Evolutionary conservation across 176 grass and related monocot genomes (phyloP).

Genomic region (Carex parvula): DNA sequence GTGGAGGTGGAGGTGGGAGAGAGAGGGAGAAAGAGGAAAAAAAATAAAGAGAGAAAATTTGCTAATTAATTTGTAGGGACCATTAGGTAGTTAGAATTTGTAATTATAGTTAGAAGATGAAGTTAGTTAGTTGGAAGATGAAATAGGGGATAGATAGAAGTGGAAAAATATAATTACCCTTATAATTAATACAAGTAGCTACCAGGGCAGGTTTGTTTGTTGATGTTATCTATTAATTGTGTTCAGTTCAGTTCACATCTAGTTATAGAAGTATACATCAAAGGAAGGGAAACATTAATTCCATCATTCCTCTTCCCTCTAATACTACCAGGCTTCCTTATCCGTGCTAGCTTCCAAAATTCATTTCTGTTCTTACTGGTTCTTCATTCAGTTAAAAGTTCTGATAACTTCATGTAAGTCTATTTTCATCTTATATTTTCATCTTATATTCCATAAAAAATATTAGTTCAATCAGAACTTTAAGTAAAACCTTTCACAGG

Average conservation of each 20-base stretch:
- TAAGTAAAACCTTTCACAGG: too few relatives aligned
- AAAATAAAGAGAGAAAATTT: too few relatives aligned
- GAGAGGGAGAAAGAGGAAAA: too few relatives aligned
- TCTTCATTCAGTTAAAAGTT: background rate
- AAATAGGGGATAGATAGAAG: too few relatives aligned
- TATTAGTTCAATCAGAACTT: too few relatives aligned
- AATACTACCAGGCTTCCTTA: background rate
- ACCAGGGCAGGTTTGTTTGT: background rate
- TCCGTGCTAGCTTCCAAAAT: background rate
- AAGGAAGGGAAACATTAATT: background rate
- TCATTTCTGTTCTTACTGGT: background rate
- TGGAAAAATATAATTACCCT: too few relatives aligned
- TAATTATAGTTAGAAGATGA: too few relatives aligned
- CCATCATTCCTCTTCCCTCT: background rate
- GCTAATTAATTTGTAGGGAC: too few relatives aligned
- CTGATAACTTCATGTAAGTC: background rate
- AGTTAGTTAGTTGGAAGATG: too few relatives aligned
- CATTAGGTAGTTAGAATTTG: too few relatives aligned
- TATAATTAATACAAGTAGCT: background rate
- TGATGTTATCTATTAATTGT: background rate
- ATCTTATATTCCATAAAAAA: background rate
- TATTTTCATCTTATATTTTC: too few relatives aligned
- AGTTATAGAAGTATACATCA: background rate
- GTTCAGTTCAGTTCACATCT: slow-evolving; percentile 2
- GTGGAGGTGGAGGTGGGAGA: too few relatives aligned